These are phyloP conservation scores for Peniophora sp. DNA, from an alignment of 1,284 basidiomycete genomes.

Conservation along the genomic window DNA sequence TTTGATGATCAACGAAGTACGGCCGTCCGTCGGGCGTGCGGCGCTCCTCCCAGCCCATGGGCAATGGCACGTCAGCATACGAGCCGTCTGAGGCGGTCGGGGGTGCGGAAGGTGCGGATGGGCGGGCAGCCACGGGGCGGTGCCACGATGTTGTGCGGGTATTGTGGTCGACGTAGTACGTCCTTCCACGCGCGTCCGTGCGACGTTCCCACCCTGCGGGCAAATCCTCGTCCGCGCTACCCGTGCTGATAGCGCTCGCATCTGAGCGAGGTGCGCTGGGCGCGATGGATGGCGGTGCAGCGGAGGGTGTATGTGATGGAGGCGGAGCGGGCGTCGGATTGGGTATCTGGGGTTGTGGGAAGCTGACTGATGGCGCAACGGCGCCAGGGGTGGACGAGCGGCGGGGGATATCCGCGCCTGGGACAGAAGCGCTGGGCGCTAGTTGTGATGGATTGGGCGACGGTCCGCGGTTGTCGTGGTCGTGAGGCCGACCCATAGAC, in stretches of 20 bases:
- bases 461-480: background rate
- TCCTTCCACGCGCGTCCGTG: conserved; percentile 84
- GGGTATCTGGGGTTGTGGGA: background rate
- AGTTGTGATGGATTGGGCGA: background rate
- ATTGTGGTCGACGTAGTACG: conserved; percentile 92
- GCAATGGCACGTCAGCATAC: conserved; percentile 31
- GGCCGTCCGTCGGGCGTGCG: conserved; percentile 92
- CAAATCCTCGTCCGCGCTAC: conserved; percentile 23
- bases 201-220: conserved; percentile 89
- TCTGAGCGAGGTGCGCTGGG: background rate
- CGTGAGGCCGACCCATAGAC: background rate
- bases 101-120: conserved; percentile 35
- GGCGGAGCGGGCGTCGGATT: background rate
- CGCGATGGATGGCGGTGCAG: background rate
- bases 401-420: background rate
- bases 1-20: conserved; percentile 94
- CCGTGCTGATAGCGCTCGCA: background rate
- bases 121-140: conserved; percentile 38
- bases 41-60: conserved; percentile 92
- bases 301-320: background rate
- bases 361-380: background rate
- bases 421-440: background rate
- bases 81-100: conserved; percentile 60
- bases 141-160: conserved; percentile 93
- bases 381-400: background rate